Conservation (phyloP, 306 rosid genomes). For the Casuarina cunninghamiana region DNA sequence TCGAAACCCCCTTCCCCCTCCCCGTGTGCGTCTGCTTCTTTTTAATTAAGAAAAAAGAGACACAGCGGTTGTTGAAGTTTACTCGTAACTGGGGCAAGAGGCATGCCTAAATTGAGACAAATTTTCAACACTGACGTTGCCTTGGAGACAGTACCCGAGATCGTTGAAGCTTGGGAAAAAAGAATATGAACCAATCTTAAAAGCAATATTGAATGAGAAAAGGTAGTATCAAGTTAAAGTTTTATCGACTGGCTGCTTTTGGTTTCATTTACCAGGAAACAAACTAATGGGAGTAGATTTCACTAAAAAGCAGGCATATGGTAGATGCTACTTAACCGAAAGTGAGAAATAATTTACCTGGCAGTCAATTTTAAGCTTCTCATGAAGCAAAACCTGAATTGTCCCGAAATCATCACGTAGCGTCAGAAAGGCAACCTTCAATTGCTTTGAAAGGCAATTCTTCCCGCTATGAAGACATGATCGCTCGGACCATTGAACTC, state of each 20-base stretch:
- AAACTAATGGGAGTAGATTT: not conserved
- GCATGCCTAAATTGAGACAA: not conserved
- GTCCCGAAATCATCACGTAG: conserved; percentile 86
- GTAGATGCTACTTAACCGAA: not conserved
- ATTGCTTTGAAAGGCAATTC: conserved; percentile 88
- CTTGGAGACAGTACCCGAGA: not conserved
- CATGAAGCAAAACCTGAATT: conserved; percentile 59
- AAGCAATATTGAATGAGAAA: conserved; percentile 8
- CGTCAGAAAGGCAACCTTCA: conserved; percentile 94
- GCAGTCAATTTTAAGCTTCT: too few species aligned
- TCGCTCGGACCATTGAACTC: conserved; percentile 52
- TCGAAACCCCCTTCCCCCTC: too few species aligned
- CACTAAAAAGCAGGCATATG: too few species aligned
- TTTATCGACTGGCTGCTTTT: not conserved
- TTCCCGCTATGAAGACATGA: conserved; percentile 72
- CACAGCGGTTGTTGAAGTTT: not conserved
- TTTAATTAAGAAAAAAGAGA: too few species aligned
- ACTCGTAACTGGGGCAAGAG: not conserved
- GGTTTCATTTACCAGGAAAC: not conserved
- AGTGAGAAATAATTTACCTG: not conserved
- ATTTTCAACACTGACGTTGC: conserved; percentile 5
- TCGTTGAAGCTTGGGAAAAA: not conserved
- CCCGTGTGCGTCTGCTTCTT: too few species aligned
- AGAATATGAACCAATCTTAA: not conserved
- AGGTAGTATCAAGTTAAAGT: not conserved